Conservation (phyloP, 2,329 filamentous ascomycete genomes). For the Paramyrothecium sp. region DNA sequence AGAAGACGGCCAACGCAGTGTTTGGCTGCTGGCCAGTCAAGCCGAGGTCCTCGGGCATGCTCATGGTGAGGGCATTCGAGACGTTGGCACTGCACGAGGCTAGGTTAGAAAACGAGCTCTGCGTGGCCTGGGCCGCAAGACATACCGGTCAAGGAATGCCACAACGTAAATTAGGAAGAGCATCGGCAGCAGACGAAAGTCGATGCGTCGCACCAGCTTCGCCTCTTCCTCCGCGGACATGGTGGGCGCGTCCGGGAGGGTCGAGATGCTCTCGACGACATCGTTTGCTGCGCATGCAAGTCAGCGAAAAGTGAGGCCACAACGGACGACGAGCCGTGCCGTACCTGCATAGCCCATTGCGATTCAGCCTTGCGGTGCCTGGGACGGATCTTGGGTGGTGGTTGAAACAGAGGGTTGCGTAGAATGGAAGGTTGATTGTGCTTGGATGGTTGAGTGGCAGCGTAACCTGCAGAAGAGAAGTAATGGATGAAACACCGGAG, state of each 20-base stretch:
- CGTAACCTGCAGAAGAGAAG: no score
- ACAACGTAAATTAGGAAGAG: constrained; percentile 8
- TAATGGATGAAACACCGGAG: no score
- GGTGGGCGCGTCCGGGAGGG: background rate
- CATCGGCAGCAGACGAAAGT: constrained; percentile 4
- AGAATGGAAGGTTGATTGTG: no score
- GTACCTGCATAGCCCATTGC: background rate
- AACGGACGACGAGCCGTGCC: background rate
- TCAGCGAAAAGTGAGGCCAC: background rate
- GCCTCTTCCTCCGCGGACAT: constrained; percentile 1
- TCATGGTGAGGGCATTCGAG: constrained; percentile 4
- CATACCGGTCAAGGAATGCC: constrained; percentile 5
- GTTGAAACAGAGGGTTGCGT: no score
- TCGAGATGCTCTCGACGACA: background rate
- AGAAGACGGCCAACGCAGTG: constrained; percentile 15
- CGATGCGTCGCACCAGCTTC: constrained; percentile 2
- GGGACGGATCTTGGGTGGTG: no score
- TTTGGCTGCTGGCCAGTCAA: constrained; percentile 11
- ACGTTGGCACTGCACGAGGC: constrained; percentile 2
- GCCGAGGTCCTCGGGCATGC: constrained; percentile 8
- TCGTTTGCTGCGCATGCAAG: background rate
- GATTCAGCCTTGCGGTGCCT: background rate
- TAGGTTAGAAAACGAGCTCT: background rate
- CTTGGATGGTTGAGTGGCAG: no score
- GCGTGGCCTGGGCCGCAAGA: background rate